Evolutionary conservation across 257 asterid species (phyloP), one percentile per base, ranked within the genome.

Genomic region (Verbena officinalis): DNA sequence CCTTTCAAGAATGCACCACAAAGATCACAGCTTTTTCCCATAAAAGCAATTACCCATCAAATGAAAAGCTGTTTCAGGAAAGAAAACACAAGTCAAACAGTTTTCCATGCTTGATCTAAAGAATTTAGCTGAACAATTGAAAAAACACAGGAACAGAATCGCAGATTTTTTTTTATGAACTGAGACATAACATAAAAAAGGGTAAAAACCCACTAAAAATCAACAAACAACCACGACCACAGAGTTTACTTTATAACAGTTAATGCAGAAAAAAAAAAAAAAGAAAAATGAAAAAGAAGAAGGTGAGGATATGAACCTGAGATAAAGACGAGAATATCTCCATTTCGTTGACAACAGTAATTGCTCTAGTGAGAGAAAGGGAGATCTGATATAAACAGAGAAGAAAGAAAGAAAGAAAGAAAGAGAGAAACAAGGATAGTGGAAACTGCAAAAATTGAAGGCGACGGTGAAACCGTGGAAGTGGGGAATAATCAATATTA

Each of bases 1-100:
- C 88, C 80, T 80, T 68, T 40, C 81, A 65, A 71, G 50, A 77
- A 75, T 76, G 68, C 49, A 36, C 38, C 69, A 6, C 46, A 74
- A 79, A 85, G 82, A 69, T 70, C 75, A 58, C 72, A 79, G 59
- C 64, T 70, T 81, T 77, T 76, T 22, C 72, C 56, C 75, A 70
- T 65, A 58, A 57, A 70, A 70, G 31, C 54, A 71, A 34, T 49
- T 65, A 63, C n/a, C 69, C 70, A 69, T 53, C 83, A 70, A 59
- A 49, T 62, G 33, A 74, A 45, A 58, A 67, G 83, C 83, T 78
- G 81, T 63, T 16, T 19, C 13, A 68, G 54, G 64, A 77, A 38
- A 68, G 34, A 54, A 55, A 68, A 69, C 38, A 22, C 57, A 31
- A 63, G 66, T 75, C 64, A 77, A 73, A 46, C 57, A 67, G 23